Evolutionary conservation across 2,329 filamentous ascomycete genomes (phyloP), one percentile per base, ranked within the genome.

Genomic region (Fusarium humuli): DNA sequence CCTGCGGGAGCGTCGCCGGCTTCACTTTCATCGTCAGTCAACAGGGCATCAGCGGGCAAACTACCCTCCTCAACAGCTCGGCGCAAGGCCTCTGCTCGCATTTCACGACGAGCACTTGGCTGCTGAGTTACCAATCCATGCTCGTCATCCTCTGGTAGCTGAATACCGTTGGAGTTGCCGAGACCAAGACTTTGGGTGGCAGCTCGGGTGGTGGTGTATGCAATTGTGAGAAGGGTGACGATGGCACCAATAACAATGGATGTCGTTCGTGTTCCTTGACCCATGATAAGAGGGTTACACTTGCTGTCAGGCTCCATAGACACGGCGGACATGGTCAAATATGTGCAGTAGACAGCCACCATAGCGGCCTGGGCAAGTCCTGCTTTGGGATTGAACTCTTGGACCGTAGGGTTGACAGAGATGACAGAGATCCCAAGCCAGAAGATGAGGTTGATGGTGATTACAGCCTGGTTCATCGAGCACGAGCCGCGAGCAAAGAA

Each of bases 311-410:
- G 96, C 76, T 99, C 95, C 96, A 99, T 98, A 58, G 94, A 97
- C 2, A 99, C 96, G 27, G 96, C 96, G 4, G 94, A 98, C 90
- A 99, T 94, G 72, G 96, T 99, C 58, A 99, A 88, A 78, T 99
- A 99, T 45, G 96, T 98, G 88, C 96, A 99, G 85, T 99, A 99
- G 62, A 97, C 89, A 20, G 94, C 94, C 46, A 99, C 96, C 88
- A 98, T 98, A 67, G 96, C 95, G 44, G 94, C 94, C 79, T 99
- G 96, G n/a, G 96, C 96, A 63, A 99, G 87, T 50, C 96, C 96
- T 44, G 96, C 96, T 78, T 95, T 94, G 49, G 94, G 90, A 80
- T 99, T 99, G 79, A 91, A 91, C 76, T 94, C 94, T 80, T 99
- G 96, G 16, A 99, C 89, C 2, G 88, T 88, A 2, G 96, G 94